Evolutionary conservation across 345 rosid genomes (phyloP), one percentile per base, ranked within the genome.

Genomic region (Turritis glabra): DNA sequence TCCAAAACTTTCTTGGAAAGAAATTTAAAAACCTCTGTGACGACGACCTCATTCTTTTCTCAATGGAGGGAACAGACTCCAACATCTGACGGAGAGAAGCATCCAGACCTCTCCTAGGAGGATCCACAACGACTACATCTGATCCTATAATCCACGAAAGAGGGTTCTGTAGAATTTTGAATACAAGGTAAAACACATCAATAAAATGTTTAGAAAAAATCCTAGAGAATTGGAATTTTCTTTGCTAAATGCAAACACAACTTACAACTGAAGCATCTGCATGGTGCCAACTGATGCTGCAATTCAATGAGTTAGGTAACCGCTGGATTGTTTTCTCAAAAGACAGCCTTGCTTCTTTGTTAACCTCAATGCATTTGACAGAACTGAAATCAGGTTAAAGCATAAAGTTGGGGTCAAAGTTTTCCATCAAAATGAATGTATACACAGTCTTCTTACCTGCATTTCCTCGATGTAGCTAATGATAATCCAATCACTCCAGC

Each of bases 401-500:
- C 18, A 41, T 25, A 76, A 33, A 22, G 51, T 15, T 70, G 51
- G 11, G 73, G 76, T 74, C 71, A 68, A 30, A 55, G 11, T 54
- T 52, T 43, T 61, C 25, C 40, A 37, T 11, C 14, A 37, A 37
- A 37, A 54, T 37, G 26, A 69, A 38, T 27, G 38, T 32, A 14
- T 38, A 71, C 12, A 56, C 10, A 27, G 9, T 55, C 27, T 57
- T 64, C 30, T 71, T 22, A 60, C 97, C 92, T 87, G 96, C 97
- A 94, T 77, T 88, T 91, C 78, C 87, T 86, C 29, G 86, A 80
- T 37, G 91, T 89, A 70, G 95, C 97, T 81, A 94, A 79, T 27
- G 98, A 94, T 73, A 91, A 64, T 74, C 98, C 97, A 79, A 94
- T 94, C 56, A 86, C 93, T 53, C 98, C 97, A 68, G 96, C 96